phyloP scores from a whole-genome alignment of 2,329 filamentous ascomycete species.

The Zymoseptoria ardabiliae region DNA sequence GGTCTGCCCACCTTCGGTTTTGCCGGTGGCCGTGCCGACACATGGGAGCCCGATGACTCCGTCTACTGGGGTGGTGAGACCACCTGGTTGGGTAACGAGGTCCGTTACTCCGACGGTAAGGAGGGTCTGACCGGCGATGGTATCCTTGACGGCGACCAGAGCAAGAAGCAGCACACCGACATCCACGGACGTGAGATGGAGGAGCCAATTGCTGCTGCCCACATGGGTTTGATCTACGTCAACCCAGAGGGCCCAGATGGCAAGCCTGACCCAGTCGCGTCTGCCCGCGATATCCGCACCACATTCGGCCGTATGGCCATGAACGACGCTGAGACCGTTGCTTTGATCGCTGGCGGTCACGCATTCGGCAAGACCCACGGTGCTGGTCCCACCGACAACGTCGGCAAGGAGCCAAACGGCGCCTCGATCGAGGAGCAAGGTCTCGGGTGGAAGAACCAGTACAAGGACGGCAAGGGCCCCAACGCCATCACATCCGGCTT shows the following conservation, averaged over 20 bases:
- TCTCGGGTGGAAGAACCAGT: conserved; percentile 63
- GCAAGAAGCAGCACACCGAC: conserved; percentile 36
- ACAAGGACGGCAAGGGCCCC: conserved; percentile 59
- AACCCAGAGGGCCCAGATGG: conserved; percentile 73
- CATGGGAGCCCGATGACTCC: conserved; percentile 68
- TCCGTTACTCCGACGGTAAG: conserved; percentile 54
- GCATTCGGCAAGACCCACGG: conserved; percentile 77
- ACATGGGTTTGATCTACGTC: conserved; percentile 76
- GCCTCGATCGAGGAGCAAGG: conserved; percentile 60
- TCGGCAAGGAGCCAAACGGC: conserved; percentile 60
- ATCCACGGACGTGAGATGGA: conserved; percentile 58
- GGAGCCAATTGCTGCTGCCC: conserved; percentile 57
- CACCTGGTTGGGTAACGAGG: conserved; percentile 68
- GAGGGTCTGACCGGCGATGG: conserved; percentile 40
- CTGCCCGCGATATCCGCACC: conserved; percentile 63
- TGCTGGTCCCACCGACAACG: conserved; percentile 55
- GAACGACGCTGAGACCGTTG: conserved; percentile 75
- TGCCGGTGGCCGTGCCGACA: conserved; percentile 63
- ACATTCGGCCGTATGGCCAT: conserved; percentile 77
- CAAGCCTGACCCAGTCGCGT: conserved; percentile 60
- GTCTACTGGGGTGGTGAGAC: conserved; percentile 71
- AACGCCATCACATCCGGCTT: conserved; percentile 69
- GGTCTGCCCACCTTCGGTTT: conserved; percentile 68
- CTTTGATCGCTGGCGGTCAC: conserved; percentile 71
- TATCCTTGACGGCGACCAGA: conserved; percentile 36